Evolutionary conservation across 345 rosid genomes (phyloP), one percentile per base, ranked within the genome.

Genomic region (Eutrema yunnanense): DNA sequence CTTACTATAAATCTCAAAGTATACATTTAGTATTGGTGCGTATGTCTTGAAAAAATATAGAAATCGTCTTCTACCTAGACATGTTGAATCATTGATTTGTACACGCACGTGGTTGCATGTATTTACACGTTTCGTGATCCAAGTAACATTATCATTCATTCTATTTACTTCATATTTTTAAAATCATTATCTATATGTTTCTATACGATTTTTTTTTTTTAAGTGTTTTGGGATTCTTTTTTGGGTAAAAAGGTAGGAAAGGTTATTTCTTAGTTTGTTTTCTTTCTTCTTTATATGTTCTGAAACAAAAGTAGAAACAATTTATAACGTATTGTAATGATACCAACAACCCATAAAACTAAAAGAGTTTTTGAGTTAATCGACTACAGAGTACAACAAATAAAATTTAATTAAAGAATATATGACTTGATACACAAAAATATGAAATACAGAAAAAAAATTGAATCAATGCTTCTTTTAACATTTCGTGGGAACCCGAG

Each of bases 401-500:
- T 63, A 69, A 71, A 69, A 69, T 37, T 55, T 61, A 75, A 69
- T 69, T n/a, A 69, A 69, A 75, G 71, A 76, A 76, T 76, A 47
- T 19, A 19, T 29, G 69, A 50, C 34, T 53, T 36, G 42, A 47
- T 64, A 54, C 34, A 44, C 48, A 40, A 43, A 43, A 43, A 36
- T 19, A 42, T 50, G 22, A 42, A 19, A 33, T 36, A 36, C 13
- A 19, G 4, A 53, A 16, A 53, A 32, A 65, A 12, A 12, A 64
- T 50, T 38, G 56, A 77, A 71, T 71, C 62, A 40, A 64, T 64
- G 40, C 48, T 38, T 22, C n/a, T 50, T 2, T 38, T 51, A 53
- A 68, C 51, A 57, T 41, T 61, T 71, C 56, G 66, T 74, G 52
- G 74, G 62, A 65, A 76, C 71, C 1, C 98, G 88, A 49, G 99